These are phyloP conservation scores for Oryza australiensis DNA, from an alignment of 176 grass and related monocot species.

Conservation along the genomic window DNA sequence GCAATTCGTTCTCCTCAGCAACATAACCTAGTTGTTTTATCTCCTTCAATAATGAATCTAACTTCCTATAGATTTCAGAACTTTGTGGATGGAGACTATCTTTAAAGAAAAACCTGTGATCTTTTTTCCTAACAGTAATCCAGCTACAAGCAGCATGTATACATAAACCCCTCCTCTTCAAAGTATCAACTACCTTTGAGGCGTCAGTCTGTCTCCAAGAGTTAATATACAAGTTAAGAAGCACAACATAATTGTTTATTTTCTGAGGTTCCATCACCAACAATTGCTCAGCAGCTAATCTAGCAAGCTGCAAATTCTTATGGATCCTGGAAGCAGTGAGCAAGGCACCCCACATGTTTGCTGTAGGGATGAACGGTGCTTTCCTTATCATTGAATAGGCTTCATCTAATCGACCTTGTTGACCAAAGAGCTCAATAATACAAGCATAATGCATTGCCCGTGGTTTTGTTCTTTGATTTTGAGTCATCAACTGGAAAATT, in stretches of 20 bases:
- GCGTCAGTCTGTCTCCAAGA: constrained; percentile 48
- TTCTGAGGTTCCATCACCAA: constrained; percentile 69
- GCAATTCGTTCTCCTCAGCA: constrained; percentile 52
- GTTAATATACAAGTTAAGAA: constrained; percentile 73
- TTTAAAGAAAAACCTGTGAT: constrained; percentile 68
- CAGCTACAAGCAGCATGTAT: constrained; percentile 67
- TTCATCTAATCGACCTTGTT: constrained; percentile 77
- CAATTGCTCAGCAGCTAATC: constrained; percentile 67
- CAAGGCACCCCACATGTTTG: constrained; percentile 85
- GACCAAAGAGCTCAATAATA: constrained; percentile 84
- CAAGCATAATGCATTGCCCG: constrained; percentile 91
- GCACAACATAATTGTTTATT: constrained; percentile 63
- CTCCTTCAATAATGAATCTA: constrained; percentile 61
- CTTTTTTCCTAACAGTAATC: constrained; percentile 77
- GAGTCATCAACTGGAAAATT: constrained; percentile 68
- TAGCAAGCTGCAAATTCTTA: constrained; percentile 67
- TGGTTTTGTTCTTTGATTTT: constrained; percentile 51
- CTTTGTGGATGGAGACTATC: constrained; percentile 59
- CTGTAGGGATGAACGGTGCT: constrained; percentile 60
- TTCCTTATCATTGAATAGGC: constrained; percentile 72
- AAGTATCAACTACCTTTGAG: constrained; percentile 47
- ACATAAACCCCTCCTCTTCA: constrained; percentile 55
- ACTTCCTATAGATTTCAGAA: constrained; percentile 61
- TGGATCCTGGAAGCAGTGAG: constrained; percentile 80
- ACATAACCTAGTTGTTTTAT: constrained; percentile 56